Conservation (phyloP, 495 filamentous ascomycete species). For the Penicillium parvum region DNA sequence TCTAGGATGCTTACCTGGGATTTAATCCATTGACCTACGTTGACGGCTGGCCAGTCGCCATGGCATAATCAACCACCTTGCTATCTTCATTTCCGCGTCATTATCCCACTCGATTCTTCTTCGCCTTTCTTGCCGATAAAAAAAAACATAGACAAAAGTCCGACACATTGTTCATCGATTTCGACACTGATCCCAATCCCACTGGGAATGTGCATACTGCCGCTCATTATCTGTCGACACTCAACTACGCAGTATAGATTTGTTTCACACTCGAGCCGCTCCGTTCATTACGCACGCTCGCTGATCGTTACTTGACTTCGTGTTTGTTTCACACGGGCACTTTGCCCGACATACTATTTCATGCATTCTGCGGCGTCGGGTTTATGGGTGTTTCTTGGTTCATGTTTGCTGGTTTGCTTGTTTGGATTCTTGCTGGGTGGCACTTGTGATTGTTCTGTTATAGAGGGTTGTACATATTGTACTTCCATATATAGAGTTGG, state of each 20-base stretch:
- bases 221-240: not conserved
- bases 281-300: no score
- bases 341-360: not conserved
- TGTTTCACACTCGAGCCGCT: not conserved
- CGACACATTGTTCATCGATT: not conserved
- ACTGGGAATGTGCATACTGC: not conserved
- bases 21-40: slow-evolving; percentile 41
- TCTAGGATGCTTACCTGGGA: slow-evolving; percentile 40
- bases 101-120: no score
- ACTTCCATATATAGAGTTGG: slow-evolving; percentile 4
- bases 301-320: no score
- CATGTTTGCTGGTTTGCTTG: not conserved
- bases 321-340: no score
- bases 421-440: no score
- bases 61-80: slow-evolving; percentile 15
- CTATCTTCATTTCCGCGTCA: not conserved
- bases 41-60: slow-evolving; percentile 41
- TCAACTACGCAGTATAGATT: not conserved
- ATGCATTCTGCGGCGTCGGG: not conserved
- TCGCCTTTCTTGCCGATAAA: no score
- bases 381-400: no score
- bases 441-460: not conserved
- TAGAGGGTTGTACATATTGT: slow-evolving; percentile 6
- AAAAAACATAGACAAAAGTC: not conserved
- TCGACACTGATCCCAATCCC: not conserved